Evolutionary conservation across 208 protist genomes (phyloP).

Genomic region (Crithidia mellificae): DNA sequence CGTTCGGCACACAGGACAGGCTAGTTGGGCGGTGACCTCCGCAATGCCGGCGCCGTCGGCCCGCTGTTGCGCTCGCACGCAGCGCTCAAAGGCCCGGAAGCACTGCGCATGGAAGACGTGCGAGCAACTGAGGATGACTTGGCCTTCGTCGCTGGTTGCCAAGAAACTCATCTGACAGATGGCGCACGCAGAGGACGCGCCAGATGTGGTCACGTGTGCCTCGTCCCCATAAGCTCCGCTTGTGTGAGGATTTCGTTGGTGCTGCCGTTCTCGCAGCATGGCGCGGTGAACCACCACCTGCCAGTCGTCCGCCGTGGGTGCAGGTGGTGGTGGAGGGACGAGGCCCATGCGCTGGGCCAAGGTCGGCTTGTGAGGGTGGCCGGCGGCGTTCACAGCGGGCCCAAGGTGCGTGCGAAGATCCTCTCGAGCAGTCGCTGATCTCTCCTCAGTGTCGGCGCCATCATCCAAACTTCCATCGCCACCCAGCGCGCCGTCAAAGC

Average conservation of each 20-base stretch:
- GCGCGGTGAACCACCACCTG: slow-evolving; percentile 49
- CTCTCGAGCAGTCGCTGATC: neutral
- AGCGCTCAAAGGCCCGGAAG: slow-evolving; percentile 83
- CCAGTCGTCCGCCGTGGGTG: slow-evolving; percentile 77
- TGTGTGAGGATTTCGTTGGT: neutral
- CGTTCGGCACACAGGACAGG: slow-evolving; percentile 80
- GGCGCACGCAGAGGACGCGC: slow-evolving; percentile 41
- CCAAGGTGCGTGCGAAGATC: slow-evolving; percentile 29
- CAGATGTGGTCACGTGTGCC: no score
- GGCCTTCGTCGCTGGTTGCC: slow-evolving; percentile 51
- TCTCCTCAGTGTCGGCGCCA: neutral
- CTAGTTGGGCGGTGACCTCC: slow-evolving; percentile 38
- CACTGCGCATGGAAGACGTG: slow-evolving; percentile 88
- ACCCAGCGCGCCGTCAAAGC: no score
- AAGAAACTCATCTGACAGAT: slow-evolving; percentile 84
- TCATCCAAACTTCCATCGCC: neutral
- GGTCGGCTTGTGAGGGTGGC: slow-evolving; percentile 51
- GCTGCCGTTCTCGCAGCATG: slow-evolving; percentile 43
- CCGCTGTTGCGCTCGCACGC: slow-evolving; percentile 54
- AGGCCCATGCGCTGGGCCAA: slow-evolving; percentile 88
- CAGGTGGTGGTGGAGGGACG: slow-evolving; percentile 60
- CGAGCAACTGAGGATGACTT: slow-evolving; percentile 85
- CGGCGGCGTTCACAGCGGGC: slow-evolving; percentile 13
- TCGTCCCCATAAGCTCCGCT: no score
- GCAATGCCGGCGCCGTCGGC: slow-evolving; percentile 32